phyloP scores from a whole-genome alignment of 225 moss, liverwort and hornwort species.

The Pseudoscleropodium purum region DNA sequence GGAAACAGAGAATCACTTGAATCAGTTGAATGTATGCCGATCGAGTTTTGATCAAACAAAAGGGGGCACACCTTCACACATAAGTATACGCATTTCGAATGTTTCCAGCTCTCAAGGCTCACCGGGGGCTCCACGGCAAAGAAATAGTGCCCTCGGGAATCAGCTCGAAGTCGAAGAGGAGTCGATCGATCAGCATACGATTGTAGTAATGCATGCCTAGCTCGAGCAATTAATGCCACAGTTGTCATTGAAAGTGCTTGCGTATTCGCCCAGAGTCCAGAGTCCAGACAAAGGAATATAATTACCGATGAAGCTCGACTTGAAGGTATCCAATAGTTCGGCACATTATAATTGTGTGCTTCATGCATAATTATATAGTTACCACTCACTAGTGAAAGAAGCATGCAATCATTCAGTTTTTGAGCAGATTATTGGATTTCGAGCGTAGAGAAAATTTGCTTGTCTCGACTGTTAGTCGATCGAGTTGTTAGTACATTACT shows the following conservation, averaged over 20 bases:
- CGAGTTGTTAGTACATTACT: background rate
- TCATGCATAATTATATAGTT: no score
- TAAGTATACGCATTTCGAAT: background rate
- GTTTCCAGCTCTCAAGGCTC: no score
- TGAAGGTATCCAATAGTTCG: no score
- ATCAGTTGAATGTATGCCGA: no score
- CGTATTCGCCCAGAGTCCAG: no score
- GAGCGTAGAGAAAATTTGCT: background rate
- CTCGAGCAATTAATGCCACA: background rate
- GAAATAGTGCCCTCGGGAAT: no score
- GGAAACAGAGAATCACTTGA: background rate
- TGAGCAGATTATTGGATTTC: background rate
- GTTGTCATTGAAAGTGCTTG: background rate
- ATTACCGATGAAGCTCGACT: no score
- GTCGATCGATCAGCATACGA: background rate
- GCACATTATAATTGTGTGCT: no score
- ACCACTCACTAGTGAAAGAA: no score
- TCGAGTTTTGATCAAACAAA: background rate
- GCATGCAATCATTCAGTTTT: background rate
- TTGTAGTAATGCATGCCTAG: no score
- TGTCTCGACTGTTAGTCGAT: background rate
- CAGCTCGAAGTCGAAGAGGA: background rate
- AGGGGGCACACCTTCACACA: background rate
- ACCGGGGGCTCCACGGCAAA: background rate
- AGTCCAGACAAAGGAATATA: no score